Evolutionary conservation across 1,284 basidiomycete species (phyloP).

Genomic region (Omphalotus olearius): DNA sequence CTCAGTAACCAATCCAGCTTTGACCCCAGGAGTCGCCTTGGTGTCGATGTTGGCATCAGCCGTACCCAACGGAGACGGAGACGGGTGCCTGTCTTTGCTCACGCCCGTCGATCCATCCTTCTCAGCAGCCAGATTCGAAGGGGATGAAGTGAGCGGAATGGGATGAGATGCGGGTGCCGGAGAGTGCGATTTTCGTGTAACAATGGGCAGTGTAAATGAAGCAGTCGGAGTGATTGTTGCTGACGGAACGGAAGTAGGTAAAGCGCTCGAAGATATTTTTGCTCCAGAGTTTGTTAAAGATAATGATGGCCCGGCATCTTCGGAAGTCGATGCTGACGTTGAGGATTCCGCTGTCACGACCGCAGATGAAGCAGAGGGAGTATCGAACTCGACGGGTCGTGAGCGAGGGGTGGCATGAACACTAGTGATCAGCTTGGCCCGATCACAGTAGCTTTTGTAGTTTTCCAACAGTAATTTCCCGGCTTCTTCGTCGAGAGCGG

Average conservation of each 20-base stretch:
- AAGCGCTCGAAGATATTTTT: conserved; percentile 9
- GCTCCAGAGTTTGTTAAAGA: conserved; percentile 16
- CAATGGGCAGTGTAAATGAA: conserved; percentile 20
- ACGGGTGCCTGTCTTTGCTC: conserved; percentile 52
- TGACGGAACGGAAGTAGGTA: conserved; percentile 16
- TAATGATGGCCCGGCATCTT: conserved; percentile 13
- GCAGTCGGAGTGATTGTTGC: conserved; percentile 19
- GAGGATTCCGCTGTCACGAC: conserved; percentile 5
- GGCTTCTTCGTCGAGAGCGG: conserved; percentile 91
- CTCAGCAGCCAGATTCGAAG: conserved; percentile 31
- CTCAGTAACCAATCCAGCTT: conserved; percentile 14
- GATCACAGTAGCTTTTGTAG: conserved; percentile 80
- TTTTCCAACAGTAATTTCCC: conserved; percentile 88
- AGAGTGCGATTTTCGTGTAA: conserved; percentile 31
- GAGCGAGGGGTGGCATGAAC: conserved; percentile 77
- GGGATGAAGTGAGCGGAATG: conserved; percentile 36
- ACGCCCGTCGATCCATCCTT: conserved; percentile 31
- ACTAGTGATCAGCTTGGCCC: conserved; percentile 79
- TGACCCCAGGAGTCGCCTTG: conserved; percentile 29
- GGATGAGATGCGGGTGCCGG: conserved; percentile 27
- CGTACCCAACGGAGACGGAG: conserved; percentile 60
- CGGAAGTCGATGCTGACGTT: neutral
- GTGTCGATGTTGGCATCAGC: conserved; percentile 62
- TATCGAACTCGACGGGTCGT: conserved; percentile 66
- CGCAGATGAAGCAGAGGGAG: conserved; percentile 29